Percentiles rank a stretch among this genome's conserved stretches.
phyloP scores from a whole-genome alignment of 768 basidiomycete species.

The Suillus alpinus region DNA sequence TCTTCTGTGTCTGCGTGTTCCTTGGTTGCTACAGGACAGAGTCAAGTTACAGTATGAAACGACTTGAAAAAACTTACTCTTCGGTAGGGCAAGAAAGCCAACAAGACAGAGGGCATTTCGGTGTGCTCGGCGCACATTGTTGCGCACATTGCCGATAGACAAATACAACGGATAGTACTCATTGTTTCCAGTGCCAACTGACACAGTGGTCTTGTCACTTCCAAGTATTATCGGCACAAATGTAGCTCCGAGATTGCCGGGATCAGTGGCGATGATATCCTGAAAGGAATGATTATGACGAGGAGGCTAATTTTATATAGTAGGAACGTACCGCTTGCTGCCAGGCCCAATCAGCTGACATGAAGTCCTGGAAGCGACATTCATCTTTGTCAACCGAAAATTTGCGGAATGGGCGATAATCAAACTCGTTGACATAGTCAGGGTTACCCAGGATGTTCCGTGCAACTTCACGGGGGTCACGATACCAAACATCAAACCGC shows the following conservation, averaged over 20 bases:
- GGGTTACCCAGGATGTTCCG: slow-evolving; percentile 21
- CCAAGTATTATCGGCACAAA: slow-evolving; percentile 11
- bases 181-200: slow-evolving; percentile 10
- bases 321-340: slow-evolving; percentile 29
- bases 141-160: slow-evolving; percentile 12
- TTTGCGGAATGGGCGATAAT: slow-evolving; percentile 16
- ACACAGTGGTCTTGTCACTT: slow-evolving; percentile 15
- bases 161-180: slow-evolving; percentile 11
- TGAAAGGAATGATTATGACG: neutral
- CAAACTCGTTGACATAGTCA: slow-evolving; percentile 17
- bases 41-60: no score
- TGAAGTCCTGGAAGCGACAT: slow-evolving; percentile 14
- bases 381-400: slow-evolving; percentile 7
- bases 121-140: slow-evolving; percentile 9
- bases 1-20: no score
- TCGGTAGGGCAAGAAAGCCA: slow-evolving; percentile 30
- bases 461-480: slow-evolving; percentile 14
- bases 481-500: slow-evolving; percentile 27
- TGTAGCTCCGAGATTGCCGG: slow-evolving; percentile 7
- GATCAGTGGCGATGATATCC: slow-evolving; percentile 12
- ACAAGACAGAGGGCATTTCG: slow-evolving; percentile 13
- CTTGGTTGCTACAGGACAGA: no score
- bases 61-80: slow-evolving; percentile 30
- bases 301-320: neutral
- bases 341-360: slow-evolving; percentile 32